Base-by-base conservation (phyloP, 2,329 filamentous ascomycete genomes). In the Alternaria atra region DNA sequence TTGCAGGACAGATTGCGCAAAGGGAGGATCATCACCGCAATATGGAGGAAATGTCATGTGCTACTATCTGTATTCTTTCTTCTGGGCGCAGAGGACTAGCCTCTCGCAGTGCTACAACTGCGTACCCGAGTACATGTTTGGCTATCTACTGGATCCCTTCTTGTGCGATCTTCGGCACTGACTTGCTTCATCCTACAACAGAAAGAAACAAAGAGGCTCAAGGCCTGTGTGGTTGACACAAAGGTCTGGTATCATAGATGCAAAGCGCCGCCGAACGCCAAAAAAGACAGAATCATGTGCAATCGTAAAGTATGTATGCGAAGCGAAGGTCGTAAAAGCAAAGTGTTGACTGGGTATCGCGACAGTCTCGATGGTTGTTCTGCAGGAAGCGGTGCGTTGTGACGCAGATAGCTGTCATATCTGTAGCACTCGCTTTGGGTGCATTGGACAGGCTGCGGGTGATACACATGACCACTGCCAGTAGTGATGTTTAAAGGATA, bases 221-320 rank as follows among this genome's bases (percentile, higher is more conserved):
- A 61, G 63, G 73, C 72, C 71, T 66, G 50, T 73, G 65, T 73
- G 67, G 67, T 68, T 77, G 74, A 77, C 75, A 66, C 68, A 61
- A 61, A 65, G 66, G 76, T 77, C 75, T 78, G 76, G 76, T 78
- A 78, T 78, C 76, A 77, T 73, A 69, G 65, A 69, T 61, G 55
- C 62, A 63, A 68, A 58, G 55, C 65, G 65, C 56, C 66, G 56
- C 69, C 66, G 62, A 75, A 74, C 70, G 65, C 70, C 74, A 58
- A 67, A 58, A 67, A 67, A 55, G 50, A 63, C 61, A 69, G 69
- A 61, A 58, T 73, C 68, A 60, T 74, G 57, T 72, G 64, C 64
- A 60, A 64, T 75, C 74, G 60, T 78, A 56, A 74, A 72, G 61
- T 72, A 68, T 73, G 61, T 73, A 61, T 52, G 64, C 54, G 64